Percentiles rank a stretch among this genome's conserved stretches.
Evolutionary conservation across 2,329 filamentous ascomycete genomes (phyloP).

Genomic region (Fusarium verrucosum): DNA sequence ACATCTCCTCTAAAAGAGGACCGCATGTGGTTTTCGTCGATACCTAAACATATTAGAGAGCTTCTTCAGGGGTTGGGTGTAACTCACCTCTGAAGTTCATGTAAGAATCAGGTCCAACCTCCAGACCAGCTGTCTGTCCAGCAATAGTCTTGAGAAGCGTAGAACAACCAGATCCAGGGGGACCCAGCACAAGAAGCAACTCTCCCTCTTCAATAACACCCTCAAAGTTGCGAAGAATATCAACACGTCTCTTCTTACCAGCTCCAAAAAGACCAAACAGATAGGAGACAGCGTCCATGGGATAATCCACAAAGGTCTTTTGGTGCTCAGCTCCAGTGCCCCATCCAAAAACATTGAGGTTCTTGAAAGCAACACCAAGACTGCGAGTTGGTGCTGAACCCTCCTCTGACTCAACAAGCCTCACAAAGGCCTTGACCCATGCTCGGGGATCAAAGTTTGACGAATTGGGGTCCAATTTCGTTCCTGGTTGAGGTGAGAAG

Average conservation of each 20-base stretch:
- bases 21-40: slow-evolving; percentile 49
- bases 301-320: slow-evolving; percentile 37
- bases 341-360: slow-evolving; percentile 45
- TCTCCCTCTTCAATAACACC: slow-evolving; percentile 45
- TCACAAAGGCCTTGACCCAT: slow-evolving; percentile 44
- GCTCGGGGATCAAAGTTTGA: slow-evolving; percentile 40
- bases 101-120: slow-evolving; percentile 39
- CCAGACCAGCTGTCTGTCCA: slow-evolving; percentile 58
- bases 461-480: slow-evolving; percentile 40
- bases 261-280: slow-evolving; percentile 1
- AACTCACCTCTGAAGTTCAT: slow-evolving; percentile 63
- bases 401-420: slow-evolving; percentile 41
- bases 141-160: slow-evolving; percentile 66
- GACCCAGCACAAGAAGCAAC: slow-evolving; percentile 56
- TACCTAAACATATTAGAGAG: slow-evolving; percentile 26
- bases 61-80: accelerated
- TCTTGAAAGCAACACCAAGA: slow-evolving; percentile 43
- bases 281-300: slow-evolving; percentile 23
- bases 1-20: slow-evolving; percentile 62
- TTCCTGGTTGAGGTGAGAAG: slow-evolving; percentile 34
- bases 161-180: slow-evolving; percentile 64
- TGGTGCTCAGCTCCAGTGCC: slow-evolving; percentile 39
- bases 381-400: slow-evolving; percentile 36
- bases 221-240: slow-evolving; percentile 45
- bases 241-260: slow-evolving; percentile 27